phyloP scores from a whole-genome alignment of 139 green algal genomes.

The Chlamydomonas schloesseri region DNA sequence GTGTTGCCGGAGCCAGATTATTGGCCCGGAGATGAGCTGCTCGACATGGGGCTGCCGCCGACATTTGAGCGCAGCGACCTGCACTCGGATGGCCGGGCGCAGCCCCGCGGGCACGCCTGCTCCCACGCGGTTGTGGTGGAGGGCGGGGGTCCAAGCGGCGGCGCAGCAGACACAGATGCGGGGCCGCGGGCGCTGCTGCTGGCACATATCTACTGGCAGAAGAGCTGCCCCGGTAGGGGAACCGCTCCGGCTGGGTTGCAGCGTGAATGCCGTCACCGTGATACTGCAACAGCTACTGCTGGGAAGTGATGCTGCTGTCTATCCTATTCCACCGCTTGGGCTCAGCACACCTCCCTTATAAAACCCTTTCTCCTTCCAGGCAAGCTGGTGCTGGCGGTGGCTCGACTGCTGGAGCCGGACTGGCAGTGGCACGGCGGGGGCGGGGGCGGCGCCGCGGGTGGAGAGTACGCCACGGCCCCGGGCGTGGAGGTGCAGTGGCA shows the following conservation, averaged over 20 bases:
- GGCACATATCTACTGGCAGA: conserved; percentile 1
- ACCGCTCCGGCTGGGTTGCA: no score
- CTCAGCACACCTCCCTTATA: no score
- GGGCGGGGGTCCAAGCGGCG: background rate
- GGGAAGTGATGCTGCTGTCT: no score
- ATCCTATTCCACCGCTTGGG: no score
- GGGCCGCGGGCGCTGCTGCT: background rate
- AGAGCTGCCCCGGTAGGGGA: conserved; percentile 11
- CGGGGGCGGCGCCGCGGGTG: background rate
- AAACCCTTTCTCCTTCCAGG: background rate
- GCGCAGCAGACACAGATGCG: no score
- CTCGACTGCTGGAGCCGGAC: background rate
- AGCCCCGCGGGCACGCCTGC: background rate
- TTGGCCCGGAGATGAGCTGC: background rate
- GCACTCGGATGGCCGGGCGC: background rate
- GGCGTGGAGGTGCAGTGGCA: conserved; percentile 1
- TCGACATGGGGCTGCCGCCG: background rate
- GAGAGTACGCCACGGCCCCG: background rate
- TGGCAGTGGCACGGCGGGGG: background rate
- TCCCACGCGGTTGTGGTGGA: background rate
- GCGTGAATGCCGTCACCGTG: no score
- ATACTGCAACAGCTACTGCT: no score
- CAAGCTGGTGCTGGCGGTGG: background rate
- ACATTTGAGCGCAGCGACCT: background rate
- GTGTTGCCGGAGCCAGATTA: background rate